Evolutionary conservation across 139 green algal species (phyloP).

Genomic region (Ulvella scutata): DNA sequence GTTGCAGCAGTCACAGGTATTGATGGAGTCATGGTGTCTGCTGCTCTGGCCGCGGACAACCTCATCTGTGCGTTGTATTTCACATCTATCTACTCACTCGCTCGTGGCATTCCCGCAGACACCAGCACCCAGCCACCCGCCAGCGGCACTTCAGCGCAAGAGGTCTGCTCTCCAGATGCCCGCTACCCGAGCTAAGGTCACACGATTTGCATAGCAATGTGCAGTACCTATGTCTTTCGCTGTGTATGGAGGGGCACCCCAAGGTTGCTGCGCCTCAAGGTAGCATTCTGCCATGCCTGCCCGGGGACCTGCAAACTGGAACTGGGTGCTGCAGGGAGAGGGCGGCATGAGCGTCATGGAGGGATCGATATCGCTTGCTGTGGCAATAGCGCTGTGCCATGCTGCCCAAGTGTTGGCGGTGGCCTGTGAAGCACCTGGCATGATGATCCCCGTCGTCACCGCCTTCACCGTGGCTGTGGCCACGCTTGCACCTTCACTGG

Average conservation of each 20-base stretch:
- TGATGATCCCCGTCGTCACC: constrained; percentile 45
- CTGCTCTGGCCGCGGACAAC: constrained; percentile 84
- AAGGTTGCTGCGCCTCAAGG: no score
- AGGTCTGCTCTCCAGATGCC: no score
- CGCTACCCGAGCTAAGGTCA: no score
- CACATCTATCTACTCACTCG: constrained; percentile 50
- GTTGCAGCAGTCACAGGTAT: constrained; percentile 31
- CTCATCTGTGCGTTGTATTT: constrained; percentile 80
- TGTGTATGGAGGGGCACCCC: no score
- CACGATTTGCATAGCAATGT: no score
- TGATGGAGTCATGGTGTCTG: constrained; percentile 9
- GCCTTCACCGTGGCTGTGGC: constrained; percentile 50
- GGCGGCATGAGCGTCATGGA: constrained; percentile 8
- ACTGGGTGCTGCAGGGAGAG: no score
- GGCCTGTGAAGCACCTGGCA: constrained; percentile 1
- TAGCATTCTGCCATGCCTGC: no score
- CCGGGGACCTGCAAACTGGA: no score
- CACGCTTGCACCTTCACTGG: constrained; percentile 25
- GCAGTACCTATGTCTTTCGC: no score
- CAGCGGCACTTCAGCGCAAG: no score
- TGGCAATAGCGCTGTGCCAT: constrained; percentile 36
- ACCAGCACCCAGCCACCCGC: not conserved
- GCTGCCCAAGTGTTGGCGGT: constrained; percentile 10
- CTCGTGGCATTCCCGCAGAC: constrained; percentile 28
- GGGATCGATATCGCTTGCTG: constrained; percentile 22